phyloP scores from a whole-genome alignment of 2,329 filamentous ascomycete species.

The Ophiobolus disseminans region DNA sequence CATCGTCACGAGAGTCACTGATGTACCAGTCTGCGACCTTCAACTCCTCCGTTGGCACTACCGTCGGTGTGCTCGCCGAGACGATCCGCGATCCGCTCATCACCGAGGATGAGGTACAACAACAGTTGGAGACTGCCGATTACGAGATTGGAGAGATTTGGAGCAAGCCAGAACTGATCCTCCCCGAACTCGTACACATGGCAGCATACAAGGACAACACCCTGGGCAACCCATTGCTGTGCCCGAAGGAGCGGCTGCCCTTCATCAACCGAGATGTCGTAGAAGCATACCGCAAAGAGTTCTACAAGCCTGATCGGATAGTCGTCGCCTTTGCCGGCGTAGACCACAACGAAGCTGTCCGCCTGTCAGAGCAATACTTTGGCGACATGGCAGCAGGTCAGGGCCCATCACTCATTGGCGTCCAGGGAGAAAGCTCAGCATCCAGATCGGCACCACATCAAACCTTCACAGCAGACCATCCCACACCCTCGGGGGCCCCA shows the following conservation, averaged over 20 bases:
- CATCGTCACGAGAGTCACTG: slow-evolving; percentile 90
- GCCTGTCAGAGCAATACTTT: slow-evolving; percentile 83
- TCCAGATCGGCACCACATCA: slow-evolving; percentile 45
- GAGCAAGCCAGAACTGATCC: slow-evolving; percentile 94
- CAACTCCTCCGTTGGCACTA: slow-evolving; percentile 86
- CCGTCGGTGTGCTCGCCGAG: slow-evolving; percentile 85
- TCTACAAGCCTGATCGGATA: slow-evolving; percentile 88
- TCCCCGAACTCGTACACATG: slow-evolving; percentile 94
- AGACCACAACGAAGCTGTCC: slow-evolving; percentile 79
- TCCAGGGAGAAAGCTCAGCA: slow-evolving; percentile 29
- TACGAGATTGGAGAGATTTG: slow-evolving; percentile 98
- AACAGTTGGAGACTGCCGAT: slow-evolving; percentile 88
- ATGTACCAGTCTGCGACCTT: slow-evolving; percentile 99
- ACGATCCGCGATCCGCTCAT: slow-evolving; percentile 87
- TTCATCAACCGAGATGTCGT: slow-evolving; percentile 78
- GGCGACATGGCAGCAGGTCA: slow-evolving; percentile 78
- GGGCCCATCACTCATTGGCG: slow-evolving; percentile 51
- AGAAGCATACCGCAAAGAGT: slow-evolving; percentile 78
- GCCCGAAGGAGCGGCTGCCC: slow-evolving; percentile 80
- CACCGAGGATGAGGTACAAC: slow-evolving; percentile 82
- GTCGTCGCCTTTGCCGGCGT: slow-evolving; percentile 96
- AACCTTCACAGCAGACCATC: slow-evolving; percentile 52
- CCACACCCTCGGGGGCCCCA: slow-evolving; percentile 48
- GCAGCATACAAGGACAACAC: slow-evolving; percentile 97
- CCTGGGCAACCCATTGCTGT: slow-evolving; percentile 89